phyloP scores from a whole-genome alignment of 2,329 filamentous ascomycete species.

The Cladophialophora immunda region DNA sequence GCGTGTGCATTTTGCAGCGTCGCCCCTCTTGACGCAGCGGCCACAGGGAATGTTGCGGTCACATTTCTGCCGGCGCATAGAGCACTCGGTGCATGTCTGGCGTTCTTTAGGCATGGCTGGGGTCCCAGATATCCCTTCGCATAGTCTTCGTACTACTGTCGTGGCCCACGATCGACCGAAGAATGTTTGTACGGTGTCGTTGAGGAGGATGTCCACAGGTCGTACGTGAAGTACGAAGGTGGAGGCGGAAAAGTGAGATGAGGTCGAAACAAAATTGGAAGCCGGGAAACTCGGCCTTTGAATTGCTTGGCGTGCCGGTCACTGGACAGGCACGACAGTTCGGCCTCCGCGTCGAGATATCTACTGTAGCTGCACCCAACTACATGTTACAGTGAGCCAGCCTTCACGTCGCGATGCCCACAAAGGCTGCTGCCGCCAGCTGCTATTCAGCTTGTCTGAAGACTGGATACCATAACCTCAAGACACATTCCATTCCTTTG shows the following conservation, averaged over 20 bases:
- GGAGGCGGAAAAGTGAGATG: constrained; percentile 19
- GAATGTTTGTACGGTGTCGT: constrained; percentile 23
- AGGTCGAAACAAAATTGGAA: constrained; percentile 16
- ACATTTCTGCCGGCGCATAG: constrained; percentile 45
- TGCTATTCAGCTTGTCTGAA: background rate
- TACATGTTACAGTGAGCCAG: background rate
- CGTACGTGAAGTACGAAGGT: constrained; percentile 27
- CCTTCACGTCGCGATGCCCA: background rate
- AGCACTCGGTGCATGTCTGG: constrained; percentile 42
- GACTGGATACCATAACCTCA: background rate
- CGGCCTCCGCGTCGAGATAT: background rate
- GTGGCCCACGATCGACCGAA: constrained; percentile 18
- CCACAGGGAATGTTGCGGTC: constrained; percentile 52
- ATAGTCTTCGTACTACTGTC: constrained; percentile 26
- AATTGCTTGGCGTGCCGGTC: constrained; percentile 13
- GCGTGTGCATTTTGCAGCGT: constrained; percentile 47
- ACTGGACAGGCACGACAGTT: background rate
- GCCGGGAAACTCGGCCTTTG: constrained; percentile 3
- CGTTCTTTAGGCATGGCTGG: constrained; percentile 38
- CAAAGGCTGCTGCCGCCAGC: background rate
- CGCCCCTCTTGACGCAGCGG: constrained; percentile 52
- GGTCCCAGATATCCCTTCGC: constrained; percentile 5
- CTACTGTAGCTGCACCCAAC: background rate
- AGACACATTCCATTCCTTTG: background rate
- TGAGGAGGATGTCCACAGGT: constrained; percentile 13